Base-by-base conservation (phyloP, 768 basidiomycete genomes). In the Lactarius sanguifluus region DNA sequence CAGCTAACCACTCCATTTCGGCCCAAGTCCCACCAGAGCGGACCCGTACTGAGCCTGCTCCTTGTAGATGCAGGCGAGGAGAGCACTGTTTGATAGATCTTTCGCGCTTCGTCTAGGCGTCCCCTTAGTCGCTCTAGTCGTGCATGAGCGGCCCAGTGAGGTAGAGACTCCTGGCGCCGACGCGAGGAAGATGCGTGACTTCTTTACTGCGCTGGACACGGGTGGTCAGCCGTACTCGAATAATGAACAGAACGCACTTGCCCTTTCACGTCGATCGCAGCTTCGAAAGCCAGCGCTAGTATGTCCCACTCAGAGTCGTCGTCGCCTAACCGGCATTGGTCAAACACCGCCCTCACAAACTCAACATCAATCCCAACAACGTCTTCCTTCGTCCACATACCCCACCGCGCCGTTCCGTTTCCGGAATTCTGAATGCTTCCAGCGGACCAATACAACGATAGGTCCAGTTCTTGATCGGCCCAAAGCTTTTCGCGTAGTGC, bases 1-100 rank as follows among this genome's bases (percentile, higher is more conserved):
- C 82, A 16, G 78, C 74, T 13, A 91, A 73, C 92, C 92, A 94
- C 75, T 92, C 91, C 82, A 91, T 83, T 71, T 94, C 88, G 1
- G 87, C 89, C 90, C 91, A 94, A 94, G 70, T 88, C 85, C 86
- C 87, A 92, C 89, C 89, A 94, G 67, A 94, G 73, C 64, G 74
- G 75, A 25, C 81, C 78, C 18, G 76, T 72, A 38, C 79, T 82
- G 5, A 73, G 72, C 38, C 77, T 75, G 13, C 74, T 75, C 7
- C 75, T 72, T 18, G 75, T 60, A 30, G 78, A 76, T 3, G 79
- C 77, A 1, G 85, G 78, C 7, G 83, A 77, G 50, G 81, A 77
- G 23, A 91, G 82, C 8, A 90, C 80, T 1, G 87, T 86, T 69
- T 87, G 82, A 75, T 91, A 94, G 3, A 94, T 81, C 72, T 92